Percentiles rank a stretch among this genome's conserved stretches.
These are phyloP conservation scores for Adiantum capillusveneris DNA, from an alignment of 75 land plant species.

Conservation along the genomic window DNA sequence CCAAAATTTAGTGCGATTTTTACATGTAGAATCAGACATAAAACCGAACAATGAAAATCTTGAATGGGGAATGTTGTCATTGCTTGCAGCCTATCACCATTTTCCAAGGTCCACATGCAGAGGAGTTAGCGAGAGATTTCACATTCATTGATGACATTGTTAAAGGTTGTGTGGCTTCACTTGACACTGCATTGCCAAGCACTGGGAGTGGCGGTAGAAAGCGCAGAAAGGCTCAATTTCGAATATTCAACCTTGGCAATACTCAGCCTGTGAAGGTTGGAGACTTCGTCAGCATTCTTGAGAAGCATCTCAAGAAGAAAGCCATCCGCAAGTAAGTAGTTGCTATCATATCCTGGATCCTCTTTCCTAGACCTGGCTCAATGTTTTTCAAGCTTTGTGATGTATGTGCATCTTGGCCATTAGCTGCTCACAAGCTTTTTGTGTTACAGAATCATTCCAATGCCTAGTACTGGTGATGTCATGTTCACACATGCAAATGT, in stretches of 20 bases:
- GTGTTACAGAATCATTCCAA: conserved; percentile 9
- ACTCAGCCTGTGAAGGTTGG: conserved; percentile 15
- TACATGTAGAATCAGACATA: no score
- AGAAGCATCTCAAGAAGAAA: conserved; percentile 13
- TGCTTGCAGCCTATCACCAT: conserved; percentile 5
- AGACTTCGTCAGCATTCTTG: conserved; percentile 12
- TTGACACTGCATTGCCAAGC: conserved; percentile 14
- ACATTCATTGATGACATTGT: conserved; percentile 20
- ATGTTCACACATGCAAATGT: conserved; percentile 20
- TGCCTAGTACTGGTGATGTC: conserved; percentile 18
- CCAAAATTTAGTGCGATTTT: no score
- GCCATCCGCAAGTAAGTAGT: conserved; percentile 8
- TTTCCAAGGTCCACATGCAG: conserved; percentile 15
- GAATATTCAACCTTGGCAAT: conserved; percentile 16
- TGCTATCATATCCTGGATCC: no score
- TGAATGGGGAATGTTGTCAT: no score
- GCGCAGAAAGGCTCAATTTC: conserved; percentile 6
- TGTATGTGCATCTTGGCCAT: background rate
- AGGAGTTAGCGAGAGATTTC: conserved; percentile 12
- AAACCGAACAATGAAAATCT: no score
- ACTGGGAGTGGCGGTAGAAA: conserved; percentile 17
- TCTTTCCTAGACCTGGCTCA: background rate
- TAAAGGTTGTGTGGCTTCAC: conserved; percentile 15
- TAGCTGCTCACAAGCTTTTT: background rate
- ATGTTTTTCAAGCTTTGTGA: background rate